Evolutionary conservation across 495 filamentous ascomycete genomes (phyloP), one percentile per base, ranked within the genome.

Genomic region (Podospora pseudocomata): DNA sequence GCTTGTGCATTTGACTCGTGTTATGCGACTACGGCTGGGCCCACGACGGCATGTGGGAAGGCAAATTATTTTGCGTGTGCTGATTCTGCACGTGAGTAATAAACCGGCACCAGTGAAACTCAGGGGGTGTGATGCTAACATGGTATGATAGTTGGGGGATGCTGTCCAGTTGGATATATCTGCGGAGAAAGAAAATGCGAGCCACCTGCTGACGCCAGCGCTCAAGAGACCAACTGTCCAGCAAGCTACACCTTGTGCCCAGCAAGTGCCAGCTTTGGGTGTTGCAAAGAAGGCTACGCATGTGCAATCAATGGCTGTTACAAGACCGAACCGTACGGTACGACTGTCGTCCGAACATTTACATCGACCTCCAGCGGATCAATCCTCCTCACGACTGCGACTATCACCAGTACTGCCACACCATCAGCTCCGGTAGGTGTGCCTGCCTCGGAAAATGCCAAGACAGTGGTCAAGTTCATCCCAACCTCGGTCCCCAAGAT

Each of bases 1-100:
- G 76, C 67, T 2, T 84, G 82, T 68, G 80, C 69, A n/a, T 72
- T 72, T 49, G 76, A 81, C 18, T 79, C 75, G 16, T 84, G 82
- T 62, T 80, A 77, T 62, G 77, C 80, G 61, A 82, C 80, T 30
- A 81, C 80, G 15, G 72, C 77, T 30, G 79, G 75, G 15, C 68
- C 76, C 49, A 72, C 78, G 16, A 70, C 79, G n/a, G 80, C 77
- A 7, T 77, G 75, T 57, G 78, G 76, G 0, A 67, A 20, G n/a
- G 32, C 56, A 55, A 76, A 73, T 19, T 81, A 70, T 19, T 82
- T 73, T 65, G 66, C 62, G 18, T 83, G 81, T 64, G 68, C 71
- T 2, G 68, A 71, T 3, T 68, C 69, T 19, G 67, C 65, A 63
- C 68, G 76, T 78, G 28, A 67, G 75, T 72, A 54, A 32, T 72